Percentiles rank a stretch among this genome's conserved stretches.
phyloP scores from a whole-genome alignment of 805 yeast genomes.

The Teunomyces atbi region DNA sequence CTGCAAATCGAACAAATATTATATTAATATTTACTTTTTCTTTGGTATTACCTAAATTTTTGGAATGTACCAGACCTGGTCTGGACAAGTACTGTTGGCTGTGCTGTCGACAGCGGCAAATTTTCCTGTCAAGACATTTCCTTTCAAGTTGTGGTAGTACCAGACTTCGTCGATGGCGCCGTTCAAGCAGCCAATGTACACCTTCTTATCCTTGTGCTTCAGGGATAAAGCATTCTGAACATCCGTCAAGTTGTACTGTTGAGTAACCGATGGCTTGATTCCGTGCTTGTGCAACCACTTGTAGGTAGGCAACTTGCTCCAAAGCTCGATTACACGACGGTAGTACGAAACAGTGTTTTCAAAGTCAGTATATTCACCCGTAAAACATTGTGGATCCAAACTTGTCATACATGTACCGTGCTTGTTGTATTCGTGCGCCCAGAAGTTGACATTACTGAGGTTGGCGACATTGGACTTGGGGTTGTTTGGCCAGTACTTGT shows the following conservation, averaged over 20 bases:
- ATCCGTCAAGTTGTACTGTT: conserved; percentile 32
- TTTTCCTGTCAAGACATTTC: conserved; percentile 65
- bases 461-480: conserved; percentile 14
- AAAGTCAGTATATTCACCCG: conserved; percentile 28
- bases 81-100: conserved; percentile 63
- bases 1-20: not conserved
- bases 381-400: conserved; percentile 35
- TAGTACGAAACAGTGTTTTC: conserved; percentile 31
- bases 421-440: conserved; percentile 45
- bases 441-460: conserved; percentile 32
- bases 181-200: conserved; percentile 35
- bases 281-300: conserved; percentile 35
- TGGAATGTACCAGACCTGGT: conserved; percentile 32
- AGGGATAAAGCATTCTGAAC: conserved; percentile 31
- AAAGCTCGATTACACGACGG: conserved; percentile 25
- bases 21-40: not conserved
- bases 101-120: conserved; percentile 54
- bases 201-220: conserved; percentile 30
- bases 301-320: conserved; percentile 32
- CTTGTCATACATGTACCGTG: conserved; percentile 45
- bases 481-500: conserved; percentile 24
- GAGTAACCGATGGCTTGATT: conserved; percentile 32
- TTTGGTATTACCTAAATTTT: conserved; percentile 4
- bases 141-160: conserved; percentile 77
- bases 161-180: conserved; percentile 59